Evolutionary conservation across 805 yeast genomes (phyloP).

Genomic region (Metschnikowia lachancei): DNA sequence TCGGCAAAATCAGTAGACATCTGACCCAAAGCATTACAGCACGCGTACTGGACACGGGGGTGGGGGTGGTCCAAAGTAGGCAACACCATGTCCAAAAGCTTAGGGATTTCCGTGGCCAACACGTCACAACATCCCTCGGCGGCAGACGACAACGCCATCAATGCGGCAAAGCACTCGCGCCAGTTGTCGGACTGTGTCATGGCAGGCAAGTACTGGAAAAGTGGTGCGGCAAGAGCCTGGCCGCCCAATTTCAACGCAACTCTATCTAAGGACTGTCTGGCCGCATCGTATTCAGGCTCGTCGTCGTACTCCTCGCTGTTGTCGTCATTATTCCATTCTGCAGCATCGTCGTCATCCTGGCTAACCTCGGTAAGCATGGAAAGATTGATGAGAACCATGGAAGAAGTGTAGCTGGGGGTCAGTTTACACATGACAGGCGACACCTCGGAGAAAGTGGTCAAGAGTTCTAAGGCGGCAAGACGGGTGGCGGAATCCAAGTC

Average conservation of each 20-base stretch:
- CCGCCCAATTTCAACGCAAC: constrained; percentile 83
- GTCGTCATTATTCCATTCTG: constrained; percentile 79
- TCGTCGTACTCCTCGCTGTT: constrained; percentile 74
- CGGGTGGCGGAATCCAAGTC: constrained; percentile 79
- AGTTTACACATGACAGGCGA: constrained; percentile 94
- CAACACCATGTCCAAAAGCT: constrained; percentile 75
- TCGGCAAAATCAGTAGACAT: constrained; percentile 96
- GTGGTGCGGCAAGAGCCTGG: constrained; percentile 74
- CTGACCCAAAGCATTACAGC: constrained; percentile 96
- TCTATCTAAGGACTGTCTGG: constrained; percentile 92
- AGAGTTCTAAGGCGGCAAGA: constrained; percentile 80
- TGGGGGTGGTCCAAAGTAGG: constrained; percentile 86
- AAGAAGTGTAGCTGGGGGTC: constrained; percentile 66
- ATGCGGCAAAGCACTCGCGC: constrained; percentile 95
- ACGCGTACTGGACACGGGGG: constrained; percentile 94
- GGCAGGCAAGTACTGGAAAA: constrained; percentile 81
- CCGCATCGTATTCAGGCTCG: constrained; percentile 85
- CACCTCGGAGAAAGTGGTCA: constrained; percentile 87
- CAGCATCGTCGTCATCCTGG: constrained; percentile 80
- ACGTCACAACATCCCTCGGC: constrained; percentile 97
- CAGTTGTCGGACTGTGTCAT: constrained; percentile 76
- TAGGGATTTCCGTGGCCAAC: constrained; percentile 75
- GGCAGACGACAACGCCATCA: constrained; percentile 94
- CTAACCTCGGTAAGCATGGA: constrained; percentile 92
- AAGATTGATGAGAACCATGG: constrained; percentile 70